Evolutionary conservation across 805 yeast species (phyloP).

Genomic region (Pichia scutulata): DNA sequence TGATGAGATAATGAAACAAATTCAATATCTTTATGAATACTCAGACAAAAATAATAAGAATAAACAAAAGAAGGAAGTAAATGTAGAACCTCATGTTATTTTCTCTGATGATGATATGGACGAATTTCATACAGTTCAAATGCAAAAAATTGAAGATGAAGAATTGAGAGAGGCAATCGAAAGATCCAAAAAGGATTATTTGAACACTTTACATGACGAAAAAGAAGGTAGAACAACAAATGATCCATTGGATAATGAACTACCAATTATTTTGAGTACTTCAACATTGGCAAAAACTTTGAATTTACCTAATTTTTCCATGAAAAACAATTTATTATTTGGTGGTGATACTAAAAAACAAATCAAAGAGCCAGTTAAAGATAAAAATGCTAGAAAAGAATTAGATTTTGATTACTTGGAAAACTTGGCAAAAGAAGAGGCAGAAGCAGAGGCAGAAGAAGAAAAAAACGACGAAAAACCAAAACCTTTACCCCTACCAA

Average conservation of each 20-base stretch:
- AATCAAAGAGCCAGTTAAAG: conserved; percentile 1
- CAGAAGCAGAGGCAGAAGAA: not conserved
- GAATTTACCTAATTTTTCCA: conserved; percentile 12
- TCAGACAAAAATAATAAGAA: conserved; percentile 21
- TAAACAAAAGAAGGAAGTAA: not conserved
- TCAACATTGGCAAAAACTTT: conserved; percentile 14
- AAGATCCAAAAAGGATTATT: conserved; percentile 37
- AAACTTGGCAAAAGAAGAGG: not conserved
- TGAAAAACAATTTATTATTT: conserved; percentile 13
- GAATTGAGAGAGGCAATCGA: conserved; percentile 40
- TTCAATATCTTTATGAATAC: conserved; percentile 27
- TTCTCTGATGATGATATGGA: conserved; percentile 12
- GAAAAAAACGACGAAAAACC: conserved; percentile 17
- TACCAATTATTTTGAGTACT: conserved; percentile 19
- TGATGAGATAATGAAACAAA: conserved; percentile 21
- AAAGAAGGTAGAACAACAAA: not conserved
- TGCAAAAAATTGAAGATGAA: conserved; percentile 17
- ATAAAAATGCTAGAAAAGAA: not conserved
- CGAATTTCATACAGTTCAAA: conserved; percentile 12
- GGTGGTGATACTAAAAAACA: not conserved
- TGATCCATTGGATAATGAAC: conserved; percentile 8
- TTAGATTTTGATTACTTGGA: not conserved
- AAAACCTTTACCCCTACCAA: conserved; percentile 21
- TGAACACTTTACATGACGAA: conserved; percentile 22
- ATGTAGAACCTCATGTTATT: conserved; percentile 7